phyloP scores from a whole-genome alignment of 805 yeast species.

The Barnettozyma botsteinii region DNA sequence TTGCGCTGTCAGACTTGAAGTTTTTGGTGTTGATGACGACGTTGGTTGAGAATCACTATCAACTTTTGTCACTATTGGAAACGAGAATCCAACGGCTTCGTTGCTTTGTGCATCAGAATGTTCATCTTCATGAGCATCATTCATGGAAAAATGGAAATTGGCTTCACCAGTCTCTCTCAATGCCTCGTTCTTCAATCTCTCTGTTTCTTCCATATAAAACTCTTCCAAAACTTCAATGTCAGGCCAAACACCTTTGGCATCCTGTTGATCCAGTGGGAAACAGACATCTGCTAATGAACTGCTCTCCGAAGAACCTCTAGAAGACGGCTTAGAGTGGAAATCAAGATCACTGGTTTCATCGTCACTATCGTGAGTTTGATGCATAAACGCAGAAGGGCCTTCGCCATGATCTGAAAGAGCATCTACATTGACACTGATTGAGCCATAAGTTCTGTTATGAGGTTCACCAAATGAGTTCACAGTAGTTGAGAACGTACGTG shows the following conservation, averaged over 20 bases:
- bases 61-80: constrained; percentile 38
- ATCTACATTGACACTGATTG: constrained; percentile 6
- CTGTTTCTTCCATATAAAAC: constrained; percentile 65
- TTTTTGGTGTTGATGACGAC: constrained; percentile 8
- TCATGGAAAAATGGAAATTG: constrained; percentile 32
- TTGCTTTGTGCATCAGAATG: constrained; percentile 1
- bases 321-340: constrained; percentile 37
- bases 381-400: neutral
- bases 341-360: constrained; percentile 20
- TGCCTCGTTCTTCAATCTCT: constrained; percentile 38
- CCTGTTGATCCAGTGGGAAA: constrained; percentile 51
- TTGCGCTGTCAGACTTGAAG: constrained; percentile 12
- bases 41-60: constrained; percentile 21
- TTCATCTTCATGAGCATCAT: constrained; percentile 24
- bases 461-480: neutral
- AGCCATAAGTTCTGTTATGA: constrained; percentile 6
- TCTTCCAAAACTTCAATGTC: constrained; percentile 72
- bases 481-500: neutral
- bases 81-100: constrained; percentile 31
- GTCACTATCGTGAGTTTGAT: constrained; percentile 4
- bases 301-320: constrained; percentile 40
- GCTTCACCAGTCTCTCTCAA: constrained; percentile 33
- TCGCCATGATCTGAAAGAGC: constrained; percentile 5
- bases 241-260: constrained; percentile 58
- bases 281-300: constrained; percentile 91